Percentiles rank a stretch among this genome's conserved stretches.
Evolutionary conservation across 129 eudicot genomes (phyloP).

Genomic region (Pseudognaphalium luteoalbum): DNA sequence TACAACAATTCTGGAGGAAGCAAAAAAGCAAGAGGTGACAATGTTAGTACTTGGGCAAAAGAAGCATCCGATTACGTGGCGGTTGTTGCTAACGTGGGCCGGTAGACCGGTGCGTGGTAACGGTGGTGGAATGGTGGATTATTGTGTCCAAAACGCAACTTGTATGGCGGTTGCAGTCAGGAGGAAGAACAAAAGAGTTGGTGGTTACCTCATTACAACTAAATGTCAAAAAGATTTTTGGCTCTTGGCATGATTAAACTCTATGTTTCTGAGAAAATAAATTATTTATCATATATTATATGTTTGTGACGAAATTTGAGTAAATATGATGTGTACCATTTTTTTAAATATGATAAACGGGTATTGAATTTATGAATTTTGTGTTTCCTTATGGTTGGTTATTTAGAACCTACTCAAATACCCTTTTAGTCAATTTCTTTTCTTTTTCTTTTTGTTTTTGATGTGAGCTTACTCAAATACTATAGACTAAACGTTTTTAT

Average conservation of each 20-base stretch:
- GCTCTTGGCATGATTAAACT: constrained; percentile 71
- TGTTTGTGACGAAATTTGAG: too few species aligned
- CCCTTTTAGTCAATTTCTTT: too few species aligned
- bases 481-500: too few species aligned
- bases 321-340: background rate
- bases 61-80: constrained; percentile 60
- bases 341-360: background rate
- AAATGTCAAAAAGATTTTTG: constrained; percentile 89
- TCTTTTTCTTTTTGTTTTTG: too few species aligned
- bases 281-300: background rate
- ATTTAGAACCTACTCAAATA: too few species aligned
- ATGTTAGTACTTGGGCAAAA: constrained; percentile 79
- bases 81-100: constrained; percentile 59
- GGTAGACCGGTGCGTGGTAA: constrained; percentile 30
- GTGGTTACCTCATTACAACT: constrained; percentile 93
- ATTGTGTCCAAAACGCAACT: constrained; percentile 76
- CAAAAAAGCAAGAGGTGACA: constrained; percentile 60
- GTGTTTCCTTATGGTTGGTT: too few species aligned
- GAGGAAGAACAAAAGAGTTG: constrained; percentile 69
- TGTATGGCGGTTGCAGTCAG: constrained; percentile 95
- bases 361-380: too few species aligned
- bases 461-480: too few species aligned
- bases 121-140: constrained; percentile 70
- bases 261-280: background rate
- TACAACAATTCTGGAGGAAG: constrained; percentile 65